Evolutionary conservation across 352 stramenopile genomes (phyloP), one percentile per base, ranked within the genome.

Genomic region (Globisporangium apiculatum): DNA sequence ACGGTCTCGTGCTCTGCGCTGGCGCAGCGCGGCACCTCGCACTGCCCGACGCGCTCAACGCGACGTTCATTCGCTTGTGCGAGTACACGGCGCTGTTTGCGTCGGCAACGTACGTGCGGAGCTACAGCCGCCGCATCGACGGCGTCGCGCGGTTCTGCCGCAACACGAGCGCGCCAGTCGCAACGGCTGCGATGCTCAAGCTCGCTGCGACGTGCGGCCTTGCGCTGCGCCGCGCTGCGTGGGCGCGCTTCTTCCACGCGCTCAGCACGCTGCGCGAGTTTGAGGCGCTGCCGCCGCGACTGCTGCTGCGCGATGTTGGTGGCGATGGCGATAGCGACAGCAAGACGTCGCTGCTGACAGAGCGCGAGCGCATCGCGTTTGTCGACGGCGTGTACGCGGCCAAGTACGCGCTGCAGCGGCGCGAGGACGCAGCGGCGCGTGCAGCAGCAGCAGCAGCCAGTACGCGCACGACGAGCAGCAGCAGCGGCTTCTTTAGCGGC

Each of bases 1-100:
- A 92, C 48, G 83, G 79, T 3, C 78, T 92, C 17, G 78, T 92
- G 17, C 37, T 89, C 9, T 84, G 72, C 45, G 73, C 80, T n/a
- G 71, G 76, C 14, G 74, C 82, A 4, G 79, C 78, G 41, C 76
- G 75, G 17, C 66, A 83, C 43, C 68, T 89, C 51, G 64, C 59
- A n/a, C 59, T 88, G 15, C 3, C 66, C 0, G 78, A 88, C 12
- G 67, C 75, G 18, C 83, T 81, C 58, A 90, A 92, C 58, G 53
- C 67, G 9, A 50, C 86, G n/a, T 89, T 92, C 57, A 60, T 73
- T 43, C 65, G 65, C 1, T 61, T 92, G 35, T 79, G 76, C 52
- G 77, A 86, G 56, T 92, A 86, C 63, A 90, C 72, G 18, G 71
- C 69, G 12, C 62, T 92, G 14, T 62, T 81, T 42, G 64, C 71